A percentile compares a stretch with the other conserved stretches of the same genome.
phyloP scores from a whole-genome alignment of 768 basidiomycete genomes.

The Phlebiopsis flavidoalba region DNA sequence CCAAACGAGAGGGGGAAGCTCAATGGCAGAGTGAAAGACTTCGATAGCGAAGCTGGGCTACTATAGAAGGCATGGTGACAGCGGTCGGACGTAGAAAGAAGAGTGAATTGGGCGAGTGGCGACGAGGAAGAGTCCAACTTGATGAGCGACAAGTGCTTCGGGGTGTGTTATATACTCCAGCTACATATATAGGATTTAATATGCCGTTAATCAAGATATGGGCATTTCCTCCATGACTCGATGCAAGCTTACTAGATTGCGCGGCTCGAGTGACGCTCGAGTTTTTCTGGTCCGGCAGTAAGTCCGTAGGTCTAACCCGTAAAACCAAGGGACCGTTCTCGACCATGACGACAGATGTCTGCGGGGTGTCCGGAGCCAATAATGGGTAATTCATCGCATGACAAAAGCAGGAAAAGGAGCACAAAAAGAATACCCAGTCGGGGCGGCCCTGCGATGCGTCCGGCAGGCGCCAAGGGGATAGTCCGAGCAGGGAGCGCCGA shows the following conservation, averaged over 20 bases:
- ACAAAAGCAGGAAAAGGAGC: not conserved
- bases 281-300: not conserved
- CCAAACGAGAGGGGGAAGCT: conserved; percentile 35
- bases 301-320: not conserved
- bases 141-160: not conserved
- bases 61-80: conserved; percentile 9
- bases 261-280: not conserved
- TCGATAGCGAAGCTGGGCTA: conserved; percentile 2
- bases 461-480: not conserved
- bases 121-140: not conserved
- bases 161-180: not conserved
- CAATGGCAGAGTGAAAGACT: conserved; percentile 25
- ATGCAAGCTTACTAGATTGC: not conserved
- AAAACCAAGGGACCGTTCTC: not conserved
- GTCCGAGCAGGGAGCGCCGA: not conserved
- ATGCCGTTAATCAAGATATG: not conserved
- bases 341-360: not conserved
- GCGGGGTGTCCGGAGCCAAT: not conserved
- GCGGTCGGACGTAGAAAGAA: not conserved
- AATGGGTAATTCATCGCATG: not conserved
- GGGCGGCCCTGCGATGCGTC: not conserved
- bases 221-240: not conserved
- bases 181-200: not conserved
- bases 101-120: not conserved
- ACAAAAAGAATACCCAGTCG: not conserved